These are phyloP conservation scores for Coccomyxa sp. DNA, from an alignment of 139 green algal genomes.

Conservation along the genomic window DNA sequence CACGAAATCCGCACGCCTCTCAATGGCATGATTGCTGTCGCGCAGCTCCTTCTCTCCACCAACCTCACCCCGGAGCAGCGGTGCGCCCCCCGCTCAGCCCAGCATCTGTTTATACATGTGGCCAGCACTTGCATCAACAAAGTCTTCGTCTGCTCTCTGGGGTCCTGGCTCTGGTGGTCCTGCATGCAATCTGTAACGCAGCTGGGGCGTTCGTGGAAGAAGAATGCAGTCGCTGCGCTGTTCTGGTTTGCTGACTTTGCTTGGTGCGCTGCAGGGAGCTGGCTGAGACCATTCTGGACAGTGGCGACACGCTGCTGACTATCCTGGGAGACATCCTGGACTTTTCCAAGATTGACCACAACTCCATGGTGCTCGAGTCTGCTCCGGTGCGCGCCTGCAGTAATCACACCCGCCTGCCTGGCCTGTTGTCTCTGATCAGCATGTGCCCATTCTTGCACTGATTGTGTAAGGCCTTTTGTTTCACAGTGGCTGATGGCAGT, in stretches of 20 bases:
- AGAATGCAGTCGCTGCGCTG: background rate
- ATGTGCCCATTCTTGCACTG: background rate
- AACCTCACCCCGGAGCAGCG: conserved; percentile 38
- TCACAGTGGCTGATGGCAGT: too few species aligned
- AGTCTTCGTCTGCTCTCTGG: too few species aligned
- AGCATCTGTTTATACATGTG: too few species aligned
- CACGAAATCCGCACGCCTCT: conserved; percentile 94
- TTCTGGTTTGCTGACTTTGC: background rate
- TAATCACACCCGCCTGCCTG: too few species aligned
- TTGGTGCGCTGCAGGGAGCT: conserved; percentile 51
- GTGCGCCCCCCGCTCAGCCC: background rate
- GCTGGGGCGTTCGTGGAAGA: background rate
- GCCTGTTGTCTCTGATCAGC: too few species aligned
- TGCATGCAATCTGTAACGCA: too few species aligned
- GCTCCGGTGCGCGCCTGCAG: background rate
- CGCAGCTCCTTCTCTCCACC: conserved; percentile 71
- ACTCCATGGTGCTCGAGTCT: conserved; percentile 3
- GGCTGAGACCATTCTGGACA: conserved; percentile 71
- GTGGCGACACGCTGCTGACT: conserved; percentile 76
- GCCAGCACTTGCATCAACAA: too few species aligned
- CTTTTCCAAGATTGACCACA: conserved; percentile 47
- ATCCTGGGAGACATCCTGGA: conserved; percentile 94
- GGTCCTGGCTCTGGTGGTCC: too few species aligned
- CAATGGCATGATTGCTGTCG: conserved; percentile 92
- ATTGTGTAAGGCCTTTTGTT: too few species aligned